Conservation (phyloP, 306 rosid species). For the Trifolium pratense region DNA sequence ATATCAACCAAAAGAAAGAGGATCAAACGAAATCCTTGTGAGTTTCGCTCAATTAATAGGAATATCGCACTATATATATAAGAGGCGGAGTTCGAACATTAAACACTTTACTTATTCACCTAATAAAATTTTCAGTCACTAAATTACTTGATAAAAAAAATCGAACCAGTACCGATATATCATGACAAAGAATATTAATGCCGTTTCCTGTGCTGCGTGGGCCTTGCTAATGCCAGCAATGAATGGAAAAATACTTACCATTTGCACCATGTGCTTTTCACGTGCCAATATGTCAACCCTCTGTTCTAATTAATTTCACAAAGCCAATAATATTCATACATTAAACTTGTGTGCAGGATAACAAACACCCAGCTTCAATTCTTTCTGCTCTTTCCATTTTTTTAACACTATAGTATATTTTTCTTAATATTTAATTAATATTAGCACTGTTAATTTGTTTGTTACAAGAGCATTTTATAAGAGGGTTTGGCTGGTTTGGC, state of each 20-base stretch:
- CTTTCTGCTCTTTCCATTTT: neutral
- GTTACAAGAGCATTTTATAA: conserved; percentile 13
- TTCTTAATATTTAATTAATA: neutral
- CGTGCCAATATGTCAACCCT: conserved; percentile 40
- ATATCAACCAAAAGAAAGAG: too few species aligned
- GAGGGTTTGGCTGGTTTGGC: conserved; percentile 36
- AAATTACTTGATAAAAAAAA: too few species aligned
- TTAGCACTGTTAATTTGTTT: conserved; percentile 26
- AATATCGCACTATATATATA: too few species aligned
- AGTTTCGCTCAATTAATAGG: too few species aligned
- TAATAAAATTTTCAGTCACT: too few species aligned
- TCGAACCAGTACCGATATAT: too few species aligned
- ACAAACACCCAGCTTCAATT: conserved; percentile 4
- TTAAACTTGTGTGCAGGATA: conserved; percentile 24
- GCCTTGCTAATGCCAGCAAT: conserved; percentile 41
- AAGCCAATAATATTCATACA: conserved; percentile 21
- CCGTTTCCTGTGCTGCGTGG: too few species aligned
- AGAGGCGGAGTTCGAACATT: too few species aligned
- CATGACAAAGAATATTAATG: too few species aligned
- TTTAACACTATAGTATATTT: neutral
- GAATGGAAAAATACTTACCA: neutral
- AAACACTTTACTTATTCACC: too few species aligned
- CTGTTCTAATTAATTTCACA: conserved; percentile 24
- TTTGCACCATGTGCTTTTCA: conserved; percentile 44
- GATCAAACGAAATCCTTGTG: too few species aligned